Conservation (phyloP, 2,329 filamentous ascomycete species). For the Beauveria medogensis region DNA sequence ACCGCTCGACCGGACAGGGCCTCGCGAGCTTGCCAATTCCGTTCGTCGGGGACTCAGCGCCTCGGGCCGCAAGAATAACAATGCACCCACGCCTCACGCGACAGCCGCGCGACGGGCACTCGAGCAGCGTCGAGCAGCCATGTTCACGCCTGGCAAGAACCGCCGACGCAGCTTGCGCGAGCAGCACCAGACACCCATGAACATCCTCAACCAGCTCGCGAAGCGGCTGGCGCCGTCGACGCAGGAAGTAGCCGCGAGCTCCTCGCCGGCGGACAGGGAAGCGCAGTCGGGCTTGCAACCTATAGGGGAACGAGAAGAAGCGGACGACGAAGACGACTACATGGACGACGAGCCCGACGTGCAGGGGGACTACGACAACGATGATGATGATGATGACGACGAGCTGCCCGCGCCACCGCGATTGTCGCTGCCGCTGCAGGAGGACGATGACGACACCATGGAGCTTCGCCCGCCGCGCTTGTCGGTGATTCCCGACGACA, state of each 20-base stretch:
- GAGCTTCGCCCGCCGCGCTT: constrained; percentile 36
- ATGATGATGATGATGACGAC: constrained; percentile 42
- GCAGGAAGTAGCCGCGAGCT: constrained; percentile 37
- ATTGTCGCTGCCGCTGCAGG: constrained; percentile 13
- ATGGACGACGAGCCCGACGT: constrained; percentile 36
- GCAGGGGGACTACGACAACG: constrained; percentile 40
- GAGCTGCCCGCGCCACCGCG: constrained; percentile 22
- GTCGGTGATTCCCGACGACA: constrained; percentile 24
- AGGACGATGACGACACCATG: constrained; percentile 16
- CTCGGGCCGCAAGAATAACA: constrained; percentile 30
- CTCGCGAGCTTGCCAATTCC: constrained; percentile 31
- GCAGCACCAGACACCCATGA: constrained; percentile 48
- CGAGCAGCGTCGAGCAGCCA: constrained; percentile 49
- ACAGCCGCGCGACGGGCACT: constrained; percentile 51
- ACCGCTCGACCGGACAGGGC: constrained; percentile 30
- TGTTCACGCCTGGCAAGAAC: constrained; percentile 52
- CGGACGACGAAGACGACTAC: constrained; percentile 37
- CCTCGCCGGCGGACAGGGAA: constrained; percentile 25
- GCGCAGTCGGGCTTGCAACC: constrained; percentile 2
- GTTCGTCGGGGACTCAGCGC: constrained; percentile 35
- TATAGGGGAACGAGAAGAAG: constrained; percentile 19
- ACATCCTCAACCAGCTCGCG: constrained; percentile 45
- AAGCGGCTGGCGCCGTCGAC: constrained; percentile 43
- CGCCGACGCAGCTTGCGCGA: constrained; percentile 49
- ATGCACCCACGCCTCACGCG: constrained; percentile 50